Percentiles rank a stretch among this genome's conserved stretches.
Conservation (phyloP, 306 rosid genomes). For the Luffa acutangula region DNA sequence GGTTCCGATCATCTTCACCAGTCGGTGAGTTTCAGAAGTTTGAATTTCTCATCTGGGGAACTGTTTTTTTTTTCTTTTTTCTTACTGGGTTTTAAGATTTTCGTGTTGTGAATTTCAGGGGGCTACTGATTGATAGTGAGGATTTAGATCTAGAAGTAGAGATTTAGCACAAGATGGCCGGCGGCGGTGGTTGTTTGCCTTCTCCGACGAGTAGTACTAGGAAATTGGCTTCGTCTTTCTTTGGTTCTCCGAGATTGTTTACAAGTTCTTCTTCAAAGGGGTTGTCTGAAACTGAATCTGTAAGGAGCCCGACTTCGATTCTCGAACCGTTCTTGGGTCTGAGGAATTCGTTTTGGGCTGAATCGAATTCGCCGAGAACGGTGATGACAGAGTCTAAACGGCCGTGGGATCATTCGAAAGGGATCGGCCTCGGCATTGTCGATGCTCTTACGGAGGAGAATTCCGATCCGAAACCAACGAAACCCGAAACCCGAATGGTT, state of each 20-base stretch:
- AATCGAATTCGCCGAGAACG: conserved; percentile 37
- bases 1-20: not conserved
- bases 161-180: conserved; percentile 43
- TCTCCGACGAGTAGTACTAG: conserved; percentile 34
- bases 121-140: not conserved
- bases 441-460: conserved; percentile 54
- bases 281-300: conserved; percentile 43
- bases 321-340: conserved; percentile 53
- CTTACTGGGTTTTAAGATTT: not conserved
- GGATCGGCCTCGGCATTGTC: conserved; percentile 71
- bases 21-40: not conserved
- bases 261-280: conserved; percentile 35
- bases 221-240: conserved; percentile 34
- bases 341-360: conserved; percentile 50
- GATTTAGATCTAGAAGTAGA: conserved; percentile 26
- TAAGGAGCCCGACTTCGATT: conserved; percentile 72
- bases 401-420: conserved; percentile 48
- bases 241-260: conserved; percentile 49
- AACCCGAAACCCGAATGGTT: conserved; percentile 41
- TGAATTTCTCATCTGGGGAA: not conserved
- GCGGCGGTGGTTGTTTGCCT: conserved; percentile 18
- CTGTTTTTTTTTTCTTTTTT: not conserved
- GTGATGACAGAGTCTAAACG: conserved; percentile 35
- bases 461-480: conserved; percentile 20
- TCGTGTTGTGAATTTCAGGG: not conserved